Percentiles rank a stretch among this genome's conserved stretches.
Conservation (phyloP, 257 asterid genomes). For the Solanum raphanifolium region DNA sequence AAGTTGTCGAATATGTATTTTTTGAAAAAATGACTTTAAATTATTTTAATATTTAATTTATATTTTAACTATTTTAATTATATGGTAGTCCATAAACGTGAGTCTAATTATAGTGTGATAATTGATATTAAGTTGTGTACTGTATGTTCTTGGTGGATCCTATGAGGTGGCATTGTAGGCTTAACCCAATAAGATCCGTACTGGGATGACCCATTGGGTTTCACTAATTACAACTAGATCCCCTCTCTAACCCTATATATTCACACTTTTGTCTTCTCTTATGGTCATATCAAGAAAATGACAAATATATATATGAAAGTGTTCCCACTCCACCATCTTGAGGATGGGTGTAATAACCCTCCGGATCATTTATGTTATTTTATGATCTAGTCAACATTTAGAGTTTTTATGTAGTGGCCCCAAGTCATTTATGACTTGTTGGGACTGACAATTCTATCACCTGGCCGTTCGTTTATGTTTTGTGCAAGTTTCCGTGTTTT, state of each 20-base stretch:
- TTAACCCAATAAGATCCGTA: not conserved
- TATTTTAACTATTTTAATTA: not conserved
- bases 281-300: not conserved
- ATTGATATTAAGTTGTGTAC: not conserved
- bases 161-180: not conserved
- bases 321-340: not conserved
- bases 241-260: not conserved
- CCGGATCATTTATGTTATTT: no score
- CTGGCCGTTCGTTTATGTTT: no score
- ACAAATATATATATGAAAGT: not conserved
- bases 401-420: no score
- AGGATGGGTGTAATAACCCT: not conserved
- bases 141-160: no score
- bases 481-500: no score
- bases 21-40: no score
- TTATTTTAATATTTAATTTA: not conserved
- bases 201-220: not conserved
- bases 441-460: no score
- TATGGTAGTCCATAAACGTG: not conserved
- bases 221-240: not conserved
- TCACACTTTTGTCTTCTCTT: no score
- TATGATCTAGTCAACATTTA: no score
- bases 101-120: no score
- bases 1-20: not conserved
- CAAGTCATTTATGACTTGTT: no score